A percentile compares a stretch with the other conserved stretches of the same genome.
Conservation (phyloP, 305 asterid species). For the Plantago coronopus region DNA sequence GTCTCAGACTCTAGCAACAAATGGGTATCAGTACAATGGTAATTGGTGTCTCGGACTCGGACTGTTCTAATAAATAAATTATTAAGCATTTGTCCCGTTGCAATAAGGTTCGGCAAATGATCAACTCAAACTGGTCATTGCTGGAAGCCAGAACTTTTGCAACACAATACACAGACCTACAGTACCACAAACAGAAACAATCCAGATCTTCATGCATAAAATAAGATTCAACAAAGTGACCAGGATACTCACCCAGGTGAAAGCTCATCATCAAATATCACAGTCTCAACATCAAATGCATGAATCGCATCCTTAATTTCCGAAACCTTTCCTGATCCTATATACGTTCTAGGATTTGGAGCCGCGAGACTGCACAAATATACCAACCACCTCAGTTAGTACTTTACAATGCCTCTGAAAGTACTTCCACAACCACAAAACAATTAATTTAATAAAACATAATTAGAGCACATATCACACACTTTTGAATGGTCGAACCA, state of each 20-base stretch:
- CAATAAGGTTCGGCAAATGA: no score
- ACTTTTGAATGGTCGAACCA: constrained; percentile 90
- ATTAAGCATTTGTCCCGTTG: no score
- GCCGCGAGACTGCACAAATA: constrained; percentile 56
- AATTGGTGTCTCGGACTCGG: no score
- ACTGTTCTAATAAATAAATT: no score
- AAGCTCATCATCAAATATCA: constrained; percentile 90
- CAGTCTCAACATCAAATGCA: constrained; percentile 82
- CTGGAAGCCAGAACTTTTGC: constrained; percentile 1
- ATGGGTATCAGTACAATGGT: no score
- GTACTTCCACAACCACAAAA: not conserved
- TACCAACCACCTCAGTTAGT: constrained; percentile 10
- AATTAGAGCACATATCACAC: constrained; percentile 20
- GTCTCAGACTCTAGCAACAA: not conserved
- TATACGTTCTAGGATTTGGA: constrained; percentile 85
- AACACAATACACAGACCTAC: not conserved
- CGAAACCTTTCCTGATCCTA: constrained; percentile 91
- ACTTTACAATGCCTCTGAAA: constrained; percentile 11
- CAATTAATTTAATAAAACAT: not conserved
- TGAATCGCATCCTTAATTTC: constrained; percentile 84
- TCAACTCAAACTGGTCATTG: constrained; percentile 5
- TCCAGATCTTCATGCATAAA: constrained; percentile 1
- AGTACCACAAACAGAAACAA: constrained; percentile 5
- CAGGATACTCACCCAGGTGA: constrained; percentile 79
- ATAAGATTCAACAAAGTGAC: constrained; percentile 16